These are phyloP conservation scores for Coniophora puteana DNA, from an alignment of 1,284 basidiomycete genomes.

Conservation along the genomic window DNA sequence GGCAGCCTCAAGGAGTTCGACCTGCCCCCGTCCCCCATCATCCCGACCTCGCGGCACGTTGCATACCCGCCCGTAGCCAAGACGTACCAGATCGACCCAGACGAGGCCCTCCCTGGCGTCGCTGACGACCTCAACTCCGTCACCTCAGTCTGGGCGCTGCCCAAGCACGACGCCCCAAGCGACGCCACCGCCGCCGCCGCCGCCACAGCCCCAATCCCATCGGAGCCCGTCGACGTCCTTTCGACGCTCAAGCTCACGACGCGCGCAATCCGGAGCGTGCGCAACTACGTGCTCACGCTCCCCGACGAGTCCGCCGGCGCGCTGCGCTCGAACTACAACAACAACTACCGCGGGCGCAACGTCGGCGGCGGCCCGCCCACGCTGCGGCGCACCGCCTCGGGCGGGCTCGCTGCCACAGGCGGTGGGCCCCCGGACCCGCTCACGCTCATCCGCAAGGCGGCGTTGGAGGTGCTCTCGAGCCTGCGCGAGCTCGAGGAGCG, in stretches of 20 bases:
- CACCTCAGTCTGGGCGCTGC: conserved; percentile 50
- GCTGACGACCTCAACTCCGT: conserved; percentile 67
- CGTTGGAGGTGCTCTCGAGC: conserved; percentile 72
- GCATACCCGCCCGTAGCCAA: conserved; percentile 52
- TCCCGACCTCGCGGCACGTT: conserved; percentile 44
- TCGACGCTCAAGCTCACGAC: conserved; percentile 71
- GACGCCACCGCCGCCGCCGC: background rate
- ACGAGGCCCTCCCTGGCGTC: conserved; percentile 64
- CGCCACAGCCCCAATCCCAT: background rate
- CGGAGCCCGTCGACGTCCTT: conserved; percentile 49
- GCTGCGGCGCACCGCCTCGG: conserved; percentile 27
- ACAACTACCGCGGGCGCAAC: conserved; percentile 35
- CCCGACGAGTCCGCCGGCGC: conserved; percentile 66
- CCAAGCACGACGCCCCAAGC: conserved; percentile 2
- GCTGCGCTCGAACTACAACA: conserved; percentile 47
- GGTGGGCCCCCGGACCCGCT: conserved; percentile 51
- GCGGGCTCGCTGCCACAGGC: conserved; percentile 11
- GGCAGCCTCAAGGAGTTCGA: conserved; percentile 45
- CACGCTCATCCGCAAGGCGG: conserved; percentile 62
- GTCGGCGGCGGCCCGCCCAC: conserved; percentile 35
- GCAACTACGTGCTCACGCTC: conserved; percentile 77
- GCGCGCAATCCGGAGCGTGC: conserved; percentile 69
- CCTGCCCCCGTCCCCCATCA: conserved; percentile 65
- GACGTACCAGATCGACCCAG: conserved; percentile 67
- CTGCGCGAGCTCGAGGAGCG: conserved; percentile 70